Base-by-base conservation (phyloP, 2,329 filamentous ascomycete genomes). In the Colletotrichum scovillei region DNA sequence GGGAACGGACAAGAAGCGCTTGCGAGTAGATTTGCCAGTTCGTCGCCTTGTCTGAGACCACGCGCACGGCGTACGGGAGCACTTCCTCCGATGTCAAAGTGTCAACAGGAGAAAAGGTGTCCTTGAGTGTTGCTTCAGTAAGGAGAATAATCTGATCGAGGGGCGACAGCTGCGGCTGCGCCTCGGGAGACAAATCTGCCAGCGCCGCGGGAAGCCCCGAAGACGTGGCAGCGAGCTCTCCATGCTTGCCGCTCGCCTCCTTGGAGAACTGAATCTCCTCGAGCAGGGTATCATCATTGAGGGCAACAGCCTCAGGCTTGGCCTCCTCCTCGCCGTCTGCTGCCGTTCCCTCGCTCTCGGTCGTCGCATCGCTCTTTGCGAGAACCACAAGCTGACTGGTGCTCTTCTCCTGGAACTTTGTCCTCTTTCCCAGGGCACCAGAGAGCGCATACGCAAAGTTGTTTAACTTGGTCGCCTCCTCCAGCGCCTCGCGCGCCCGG, bases 21-120 rank as follows among this genome's bases (percentile, higher is more conserved):
- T 98, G 95, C 0, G 97, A 98, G 80, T 98, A 98, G 42, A 98
- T 92, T 81, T 98, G 97, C 97, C 97, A 99, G 82, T 98, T 99
- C 0, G 95, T 96, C 58, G 93, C 93, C 77, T 96, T 95, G 74
- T 97, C 95, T 9, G 93, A 90, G 1, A 99, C 88, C 0, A 98
- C 97, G 53, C 97, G 91, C 1, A 92, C 93, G 0, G 97, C 97
- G 80, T 96, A 99, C 0, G 97, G 97, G 1, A 97, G 84, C 5
- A 97, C 96, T 80, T 98, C 95, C 83, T 98, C 95, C n/a, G 95
- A 89, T 0, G 95, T 98, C 0, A 99, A 86, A 0, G 94, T 92
- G 80, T 98, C 93, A 1, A 91, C 88, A 0, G 97, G 95, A 0
- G 95, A 93, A 75, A 92, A 93, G 0, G 94, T 95, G 79, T 98